Conservation (phyloP, 257 asterid genomes). For the Solanum medicagineum region DNA sequence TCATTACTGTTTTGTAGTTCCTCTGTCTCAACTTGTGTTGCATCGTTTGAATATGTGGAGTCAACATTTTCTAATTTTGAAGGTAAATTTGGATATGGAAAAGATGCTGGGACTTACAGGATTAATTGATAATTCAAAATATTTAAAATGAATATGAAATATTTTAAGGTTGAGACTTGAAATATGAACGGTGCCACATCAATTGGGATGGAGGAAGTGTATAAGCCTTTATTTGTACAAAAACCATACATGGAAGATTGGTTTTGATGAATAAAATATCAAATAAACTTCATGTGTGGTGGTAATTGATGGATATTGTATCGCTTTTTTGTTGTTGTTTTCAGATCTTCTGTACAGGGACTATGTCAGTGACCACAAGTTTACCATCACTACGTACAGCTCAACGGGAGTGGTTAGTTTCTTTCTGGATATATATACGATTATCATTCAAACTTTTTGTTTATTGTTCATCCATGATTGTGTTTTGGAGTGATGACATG, state of each 20-base stretch:
- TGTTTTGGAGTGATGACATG: not conserved
- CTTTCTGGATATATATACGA: not conserved
- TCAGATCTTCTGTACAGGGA: constrained; percentile 13
- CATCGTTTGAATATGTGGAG: not conserved
- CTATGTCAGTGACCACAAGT: constrained; percentile 9
- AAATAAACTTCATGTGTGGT: not conserved
- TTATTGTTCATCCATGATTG: not conserved
- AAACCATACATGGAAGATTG: not conserved
- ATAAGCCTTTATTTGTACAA: not conserved
- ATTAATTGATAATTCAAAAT: not conserved
- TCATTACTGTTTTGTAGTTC: not conserved
- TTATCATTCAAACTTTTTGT: not conserved
- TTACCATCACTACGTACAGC: constrained; percentile 8
- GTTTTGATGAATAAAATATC: not conserved
- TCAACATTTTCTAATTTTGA: not conserved
- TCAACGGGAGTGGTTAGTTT: constrained; percentile 5
- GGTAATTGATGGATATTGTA: not conserved
- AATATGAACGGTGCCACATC: not conserved
- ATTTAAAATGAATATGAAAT: not conserved
- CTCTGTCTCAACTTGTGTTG: not conserved
- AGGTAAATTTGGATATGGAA: not conserved
- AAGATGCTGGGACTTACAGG: not conserved
- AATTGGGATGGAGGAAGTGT: not conserved
- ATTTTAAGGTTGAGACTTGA: not conserved
- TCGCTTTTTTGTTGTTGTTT: not conserved